Conservation (phyloP, 208 protist species). For the Leishmania turanica region DNA sequence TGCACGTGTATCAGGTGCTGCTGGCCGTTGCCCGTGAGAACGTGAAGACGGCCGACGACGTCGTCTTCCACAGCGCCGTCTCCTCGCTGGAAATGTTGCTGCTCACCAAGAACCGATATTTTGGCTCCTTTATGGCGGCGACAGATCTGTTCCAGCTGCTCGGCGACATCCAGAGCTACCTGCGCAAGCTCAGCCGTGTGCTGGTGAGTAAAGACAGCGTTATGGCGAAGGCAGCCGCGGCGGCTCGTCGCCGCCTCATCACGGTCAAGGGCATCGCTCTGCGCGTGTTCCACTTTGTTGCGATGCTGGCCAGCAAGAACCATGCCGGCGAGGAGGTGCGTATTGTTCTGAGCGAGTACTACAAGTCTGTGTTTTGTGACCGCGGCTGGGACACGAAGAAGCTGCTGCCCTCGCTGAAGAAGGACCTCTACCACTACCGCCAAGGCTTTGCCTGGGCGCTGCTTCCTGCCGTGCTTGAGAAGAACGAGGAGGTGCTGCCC, state of each 20-base stretch:
- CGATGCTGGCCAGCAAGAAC: constrained; percentile 89
- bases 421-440: constrained; percentile 87
- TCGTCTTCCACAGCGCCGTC: constrained; percentile 69
- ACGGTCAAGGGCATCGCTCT: constrained; percentile 69
- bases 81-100: constrained; percentile 78
- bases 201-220: constrained; percentile 50
- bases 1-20: constrained; percentile 88
- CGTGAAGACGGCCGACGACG: constrained; percentile 79
- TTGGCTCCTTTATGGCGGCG: constrained; percentile 67
- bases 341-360: constrained; percentile 81
- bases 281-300: constrained; percentile 81
- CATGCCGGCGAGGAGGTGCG: constrained; percentile 84
- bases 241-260: constrained; percentile 57
- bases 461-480: constrained; percentile 71
- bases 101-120: constrained; percentile 85
- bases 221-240: constrained; percentile 50
- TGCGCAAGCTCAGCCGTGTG: constrained; percentile 68
- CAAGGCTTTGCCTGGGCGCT: constrained; percentile 88
- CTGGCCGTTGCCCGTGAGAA: constrained; percentile 82
- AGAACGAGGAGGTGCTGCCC: constrained; percentile 70
- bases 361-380: constrained; percentile 91
- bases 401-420: constrained; percentile 68
- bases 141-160: constrained; percentile 83
- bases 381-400: constrained; percentile 87
- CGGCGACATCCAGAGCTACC: constrained; percentile 89